Conservation (phyloP, 2,329 filamentous ascomycete species). For the Fusarium xyrophilum region DNA sequence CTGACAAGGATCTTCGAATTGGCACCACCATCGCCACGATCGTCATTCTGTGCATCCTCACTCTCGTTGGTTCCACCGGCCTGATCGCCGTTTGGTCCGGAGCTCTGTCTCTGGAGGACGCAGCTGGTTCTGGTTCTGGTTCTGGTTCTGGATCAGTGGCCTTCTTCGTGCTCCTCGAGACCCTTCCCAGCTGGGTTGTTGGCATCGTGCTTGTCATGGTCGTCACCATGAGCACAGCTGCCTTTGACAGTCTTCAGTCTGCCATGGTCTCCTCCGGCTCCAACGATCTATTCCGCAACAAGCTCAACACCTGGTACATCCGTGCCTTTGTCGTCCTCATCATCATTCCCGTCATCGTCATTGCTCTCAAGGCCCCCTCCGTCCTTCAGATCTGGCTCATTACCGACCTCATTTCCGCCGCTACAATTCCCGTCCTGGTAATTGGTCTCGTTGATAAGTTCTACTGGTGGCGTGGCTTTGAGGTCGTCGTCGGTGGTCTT, state of each 20-base stretch:
- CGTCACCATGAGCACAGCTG: constrained; percentile 75
- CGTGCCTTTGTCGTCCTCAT: constrained; percentile 72
- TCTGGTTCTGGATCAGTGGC: constrained; percentile 68
- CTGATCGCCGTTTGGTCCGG: constrained; percentile 82
- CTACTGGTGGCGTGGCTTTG: constrained; percentile 81
- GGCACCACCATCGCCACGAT: constrained; percentile 73
- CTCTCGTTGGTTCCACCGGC: constrained; percentile 74
- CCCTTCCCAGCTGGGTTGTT: constrained; percentile 80
- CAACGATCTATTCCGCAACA: constrained; percentile 86
- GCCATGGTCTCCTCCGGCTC: constrained; percentile 86
- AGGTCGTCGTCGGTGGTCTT: constrained; percentile 78
- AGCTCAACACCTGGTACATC: constrained; percentile 76
- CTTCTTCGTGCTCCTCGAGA: constrained; percentile 76
- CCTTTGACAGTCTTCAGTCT: constrained; percentile 81
- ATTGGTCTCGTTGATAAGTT: constrained; percentile 73
- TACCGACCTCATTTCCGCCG: constrained; percentile 78
- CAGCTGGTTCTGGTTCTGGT: constrained; percentile 61
- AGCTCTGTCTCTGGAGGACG: constrained; percentile 66
- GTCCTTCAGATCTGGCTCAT: constrained; percentile 85
- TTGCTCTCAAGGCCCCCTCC: constrained; percentile 75
- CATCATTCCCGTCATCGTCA: constrained; percentile 76
- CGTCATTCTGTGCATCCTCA: constrained; percentile 71
- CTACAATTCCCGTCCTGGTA: constrained; percentile 75
- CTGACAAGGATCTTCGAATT: constrained; percentile 78
- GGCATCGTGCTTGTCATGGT: constrained; percentile 84